Evolutionary conservation across 73 alveolate genomes (phyloP).

Genomic region (Effrenium voratum): DNA sequence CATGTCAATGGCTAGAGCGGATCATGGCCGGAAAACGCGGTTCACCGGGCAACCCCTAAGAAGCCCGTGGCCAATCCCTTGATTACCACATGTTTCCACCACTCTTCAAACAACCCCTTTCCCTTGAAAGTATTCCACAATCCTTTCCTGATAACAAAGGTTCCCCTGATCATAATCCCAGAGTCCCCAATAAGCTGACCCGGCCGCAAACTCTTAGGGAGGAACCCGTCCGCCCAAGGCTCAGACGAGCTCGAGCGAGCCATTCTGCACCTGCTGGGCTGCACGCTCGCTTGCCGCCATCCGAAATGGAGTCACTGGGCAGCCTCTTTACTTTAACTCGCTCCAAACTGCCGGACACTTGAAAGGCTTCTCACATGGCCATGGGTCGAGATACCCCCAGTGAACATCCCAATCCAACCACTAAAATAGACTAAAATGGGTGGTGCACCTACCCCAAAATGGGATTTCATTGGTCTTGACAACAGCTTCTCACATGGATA

Average conservation of each 20-base stretch:
- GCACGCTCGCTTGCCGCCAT: not conserved
- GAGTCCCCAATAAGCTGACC: not conserved
- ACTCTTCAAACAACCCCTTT: not conserved
- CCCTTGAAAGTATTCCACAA: not conserved
- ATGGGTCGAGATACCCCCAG: not conserved
- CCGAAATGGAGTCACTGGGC: not conserved
- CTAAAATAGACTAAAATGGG: not conserved
- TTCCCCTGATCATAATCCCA: not conserved
- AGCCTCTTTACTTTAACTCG: not conserved
- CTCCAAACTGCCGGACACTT: not conserved
- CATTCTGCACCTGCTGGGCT: slow-evolving; percentile 10
- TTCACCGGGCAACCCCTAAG: too few relatives aligned
- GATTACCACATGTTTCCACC: not conserved
- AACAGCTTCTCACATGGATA: not conserved
- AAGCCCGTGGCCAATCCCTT: not conserved
- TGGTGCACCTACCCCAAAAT: not conserved
- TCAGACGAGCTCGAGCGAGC: slow-evolving; percentile 54
- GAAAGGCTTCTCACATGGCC: not conserved
- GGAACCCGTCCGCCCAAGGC: not conserved
- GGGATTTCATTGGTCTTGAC: not conserved
- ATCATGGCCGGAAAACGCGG: not conserved
- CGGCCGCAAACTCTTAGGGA: not conserved
- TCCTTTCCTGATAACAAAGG: not conserved
- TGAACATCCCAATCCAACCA: not conserved
- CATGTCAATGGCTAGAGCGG: too few relatives aligned